Percentiles rank a stretch among this genome's conserved stretches.
Conservation (phyloP, 352 stramenopile genomes). For the Blastocystis sp. region DNA sequence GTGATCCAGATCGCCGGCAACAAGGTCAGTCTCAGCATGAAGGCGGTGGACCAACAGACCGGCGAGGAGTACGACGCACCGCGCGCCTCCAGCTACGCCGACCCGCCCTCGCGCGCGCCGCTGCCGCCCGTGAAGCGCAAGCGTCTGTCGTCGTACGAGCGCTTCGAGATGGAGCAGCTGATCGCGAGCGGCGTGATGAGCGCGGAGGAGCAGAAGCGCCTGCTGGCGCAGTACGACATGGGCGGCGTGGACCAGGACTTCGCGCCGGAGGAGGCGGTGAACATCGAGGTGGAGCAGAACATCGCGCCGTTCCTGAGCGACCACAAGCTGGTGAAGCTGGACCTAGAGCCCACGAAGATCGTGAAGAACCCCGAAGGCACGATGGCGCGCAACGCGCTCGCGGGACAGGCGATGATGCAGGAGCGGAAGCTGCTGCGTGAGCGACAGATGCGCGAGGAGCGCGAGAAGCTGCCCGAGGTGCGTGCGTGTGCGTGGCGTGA, state of each 20-base stretch:
- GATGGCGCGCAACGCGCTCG: slow-evolving; percentile 94
- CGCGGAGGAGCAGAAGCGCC: slow-evolving; percentile 87
- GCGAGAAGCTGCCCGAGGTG: slow-evolving; percentile 93
- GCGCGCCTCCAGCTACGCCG: background rate
- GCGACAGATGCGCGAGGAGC: slow-evolving; percentile 93
- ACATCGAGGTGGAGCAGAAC: slow-evolving; percentile 94
- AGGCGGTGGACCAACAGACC: slow-evolving; percentile 93
- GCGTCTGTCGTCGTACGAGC: slow-evolving; percentile 91
- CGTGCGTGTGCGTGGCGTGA: slow-evolving; percentile 75
- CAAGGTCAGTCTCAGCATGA: slow-evolving; percentile 92
- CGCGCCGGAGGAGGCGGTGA: slow-evolving; percentile 79
- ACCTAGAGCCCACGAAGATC: slow-evolving; percentile 93
- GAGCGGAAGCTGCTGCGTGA: slow-evolving; percentile 94
- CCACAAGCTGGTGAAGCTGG: slow-evolving; percentile 82
- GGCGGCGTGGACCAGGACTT: slow-evolving; percentile 82
- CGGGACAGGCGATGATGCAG: slow-evolving; percentile 92
- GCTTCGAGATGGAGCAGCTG: slow-evolving; percentile 95
- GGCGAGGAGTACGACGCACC: slow-evolving; percentile 84
- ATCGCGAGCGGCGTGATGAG: slow-evolving; percentile 96
- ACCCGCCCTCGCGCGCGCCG: background rate
- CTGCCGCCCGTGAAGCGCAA: slow-evolving; percentile 80
- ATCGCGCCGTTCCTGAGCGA: slow-evolving; percentile 93
- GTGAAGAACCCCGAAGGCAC: slow-evolving; percentile 98
- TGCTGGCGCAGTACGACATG: slow-evolving; percentile 82
- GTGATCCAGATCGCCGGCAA: slow-evolving; percentile 77